Conservation (phyloP, 768 basidiomycete genomes). For the Tulasnella sp. region DNA sequence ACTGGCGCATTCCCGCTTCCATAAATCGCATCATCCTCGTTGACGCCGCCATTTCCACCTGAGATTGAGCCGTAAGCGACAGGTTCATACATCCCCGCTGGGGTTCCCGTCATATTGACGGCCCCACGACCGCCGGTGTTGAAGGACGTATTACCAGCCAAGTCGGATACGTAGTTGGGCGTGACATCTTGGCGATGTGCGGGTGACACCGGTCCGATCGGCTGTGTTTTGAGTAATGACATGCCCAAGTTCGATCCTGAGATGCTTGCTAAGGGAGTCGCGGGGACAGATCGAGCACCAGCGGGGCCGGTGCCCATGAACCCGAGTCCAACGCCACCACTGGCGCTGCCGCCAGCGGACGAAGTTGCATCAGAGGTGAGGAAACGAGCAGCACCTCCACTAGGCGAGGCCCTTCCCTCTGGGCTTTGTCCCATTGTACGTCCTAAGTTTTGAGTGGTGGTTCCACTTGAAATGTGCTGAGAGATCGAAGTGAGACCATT, state of each 20-base stretch:
- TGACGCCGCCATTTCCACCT: background rate
- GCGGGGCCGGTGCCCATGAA: background rate
- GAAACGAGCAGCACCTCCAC: background rate
- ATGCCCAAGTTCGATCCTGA: background rate
- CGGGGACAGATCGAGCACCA: constrained; percentile 10
- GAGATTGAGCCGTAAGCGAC: constrained; percentile 7
- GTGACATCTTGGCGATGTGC: background rate
- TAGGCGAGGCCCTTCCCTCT: background rate
- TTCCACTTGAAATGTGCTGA: too few species aligned
- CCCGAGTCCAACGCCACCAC: background rate
- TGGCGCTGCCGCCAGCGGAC: background rate
- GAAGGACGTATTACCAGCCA: background rate
- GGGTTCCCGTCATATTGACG: background rate
- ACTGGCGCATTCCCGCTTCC: background rate
- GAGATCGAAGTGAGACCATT: background rate
- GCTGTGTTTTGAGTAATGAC: background rate
- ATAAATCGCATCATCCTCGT: background rate
- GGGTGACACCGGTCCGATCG: background rate
- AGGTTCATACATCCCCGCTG: background rate
- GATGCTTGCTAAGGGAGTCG: constrained; percentile 8
- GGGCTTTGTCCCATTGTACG: too few species aligned
- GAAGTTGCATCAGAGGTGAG: background rate
- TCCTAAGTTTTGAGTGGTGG: too few species aligned
- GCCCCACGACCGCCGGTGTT: background rate
- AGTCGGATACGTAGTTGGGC: background rate